Percentiles rank a stretch among this genome's conserved stretches.
Conservation (phyloP, 257 asterid genomes). For the Fraxinus quadrangulata region DNA sequence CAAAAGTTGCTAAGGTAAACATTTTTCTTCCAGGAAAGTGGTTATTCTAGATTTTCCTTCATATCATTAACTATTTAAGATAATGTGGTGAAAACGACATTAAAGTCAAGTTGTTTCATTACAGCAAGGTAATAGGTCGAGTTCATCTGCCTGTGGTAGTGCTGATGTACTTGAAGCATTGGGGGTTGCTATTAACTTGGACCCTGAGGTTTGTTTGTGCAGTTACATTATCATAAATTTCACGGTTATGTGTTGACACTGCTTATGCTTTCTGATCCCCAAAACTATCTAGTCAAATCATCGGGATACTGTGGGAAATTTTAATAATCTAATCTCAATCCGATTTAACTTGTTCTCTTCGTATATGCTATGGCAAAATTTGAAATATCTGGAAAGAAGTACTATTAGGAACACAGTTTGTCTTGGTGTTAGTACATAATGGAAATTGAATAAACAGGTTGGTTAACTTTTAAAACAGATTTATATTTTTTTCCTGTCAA, state of each 20-base stretch:
- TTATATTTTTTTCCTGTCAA: background rate
- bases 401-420: background rate
- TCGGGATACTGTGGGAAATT: background rate
- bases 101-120: constrained; percentile 22
- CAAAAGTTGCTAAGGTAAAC: constrained; percentile 87
- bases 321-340: background rate
- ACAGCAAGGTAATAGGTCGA: constrained; percentile 95
- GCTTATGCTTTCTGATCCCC: background rate
- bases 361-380: background rate
- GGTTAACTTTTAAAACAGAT: background rate
- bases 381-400: background rate
- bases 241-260: background rate
- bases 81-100: constrained; percentile 10
- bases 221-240: constrained; percentile 1
- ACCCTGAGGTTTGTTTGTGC: constrained; percentile 79
- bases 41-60: background rate
- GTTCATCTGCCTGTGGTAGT: constrained; percentile 98
- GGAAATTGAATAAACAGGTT: background rate
- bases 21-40: background rate
- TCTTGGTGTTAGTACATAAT: background rate
- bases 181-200: constrained; percentile 79
- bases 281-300: background rate
- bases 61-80: background rate
- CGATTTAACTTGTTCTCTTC: background rate
- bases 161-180: constrained; percentile 92